These are phyloP conservation scores for Globisporangium splendens DNA, from an alignment of 352 stramenopile genomes.

Conservation along the genomic window DNA sequence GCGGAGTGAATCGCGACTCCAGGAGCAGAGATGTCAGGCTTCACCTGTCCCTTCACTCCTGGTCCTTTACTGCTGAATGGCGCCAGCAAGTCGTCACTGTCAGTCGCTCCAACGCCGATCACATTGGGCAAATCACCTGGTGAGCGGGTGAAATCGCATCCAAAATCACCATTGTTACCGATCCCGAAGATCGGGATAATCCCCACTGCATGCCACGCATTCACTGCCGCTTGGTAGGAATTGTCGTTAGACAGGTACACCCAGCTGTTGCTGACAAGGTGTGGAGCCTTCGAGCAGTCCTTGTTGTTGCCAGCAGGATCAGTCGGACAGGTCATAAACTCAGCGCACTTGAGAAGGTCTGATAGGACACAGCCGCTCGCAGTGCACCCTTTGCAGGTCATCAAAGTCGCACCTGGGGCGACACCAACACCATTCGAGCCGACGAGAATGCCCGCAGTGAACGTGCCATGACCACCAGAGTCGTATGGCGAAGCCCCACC, in stretches of 20 bases:
- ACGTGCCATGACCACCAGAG: conserved; percentile 22
- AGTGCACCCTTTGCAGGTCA: conserved; percentile 25
- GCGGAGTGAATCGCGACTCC: conserved; percentile 9
- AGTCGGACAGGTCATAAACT: conserved; percentile 38
- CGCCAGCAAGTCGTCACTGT: conserved; percentile 11
- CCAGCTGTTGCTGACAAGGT: conserved; percentile 35
- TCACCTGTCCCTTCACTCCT: conserved; percentile 2
- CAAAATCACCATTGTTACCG: conserved; percentile 18
- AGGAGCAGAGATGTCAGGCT: conserved; percentile 19
- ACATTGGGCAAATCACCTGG: conserved; percentile 19
- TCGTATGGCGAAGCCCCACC: conserved; percentile 18
- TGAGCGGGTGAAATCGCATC: conserved; percentile 11
- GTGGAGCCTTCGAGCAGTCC: conserved; percentile 29
- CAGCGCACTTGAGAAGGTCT: conserved; percentile 22
- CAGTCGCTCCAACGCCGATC: conserved; percentile 24
- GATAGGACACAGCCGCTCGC: conserved; percentile 10
- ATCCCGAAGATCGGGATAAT: conserved; percentile 15
- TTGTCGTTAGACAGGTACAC: conserved; percentile 8
- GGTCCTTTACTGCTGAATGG: conserved; percentile 7
- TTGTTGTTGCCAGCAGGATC: conserved; percentile 13
- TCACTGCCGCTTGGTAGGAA: conserved; percentile 8
- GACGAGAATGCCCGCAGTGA: conserved; percentile 32
- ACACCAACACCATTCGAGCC: conserved; percentile 32
- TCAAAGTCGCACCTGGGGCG: conserved; percentile 31
- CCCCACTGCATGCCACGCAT: conserved; percentile 18